Conservation (phyloP, 1,284 basidiomycete species). For the Ceratobasidium sp. region DNA sequence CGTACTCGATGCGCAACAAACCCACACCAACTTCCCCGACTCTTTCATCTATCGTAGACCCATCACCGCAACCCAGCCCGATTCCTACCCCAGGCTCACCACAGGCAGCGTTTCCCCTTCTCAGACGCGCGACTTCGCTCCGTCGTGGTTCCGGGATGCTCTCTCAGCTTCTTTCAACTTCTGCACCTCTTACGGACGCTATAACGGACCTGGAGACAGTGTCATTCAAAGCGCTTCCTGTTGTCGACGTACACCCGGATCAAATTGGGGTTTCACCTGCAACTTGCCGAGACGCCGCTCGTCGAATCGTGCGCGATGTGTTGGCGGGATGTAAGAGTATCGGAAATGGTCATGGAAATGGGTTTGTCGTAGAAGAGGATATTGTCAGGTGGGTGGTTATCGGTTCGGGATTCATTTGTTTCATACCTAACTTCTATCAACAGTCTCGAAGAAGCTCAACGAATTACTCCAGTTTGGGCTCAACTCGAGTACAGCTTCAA, state of each 20-base stretch:
- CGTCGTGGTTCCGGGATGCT: constrained; percentile 52
- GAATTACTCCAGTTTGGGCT: constrained; percentile 83
- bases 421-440: constrained; percentile 47
- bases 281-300: constrained; percentile 82
- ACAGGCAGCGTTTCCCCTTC: constrained; percentile 4
- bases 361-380: constrained; percentile 75
- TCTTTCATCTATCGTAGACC: not conserved
- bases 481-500: constrained; percentile 94
- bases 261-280: constrained; percentile 51
- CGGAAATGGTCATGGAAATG: constrained; percentile 62
- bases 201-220: constrained; percentile 62
- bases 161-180: constrained; percentile 56
- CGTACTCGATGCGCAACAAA: constrained; percentile 84
- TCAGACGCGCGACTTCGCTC: constrained; percentile 43
- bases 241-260: constrained; percentile 53
- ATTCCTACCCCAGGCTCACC: constrained; percentile 11
- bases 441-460: constrained; percentile 83
- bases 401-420: constrained; percentile 15
- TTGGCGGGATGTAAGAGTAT: constrained; percentile 74
- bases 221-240: constrained; percentile 80
- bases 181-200: constrained; percentile 55
- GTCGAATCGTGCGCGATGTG: constrained; percentile 79
- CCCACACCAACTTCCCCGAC: constrained; percentile 38
- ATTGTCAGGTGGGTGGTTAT: constrained; percentile 76
- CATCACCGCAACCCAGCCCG: not conserved